These are phyloP conservation scores for Podaxis mareebaensis DNA, from an alignment of 768 basidiomycete species.

Conservation along the genomic window DNA sequence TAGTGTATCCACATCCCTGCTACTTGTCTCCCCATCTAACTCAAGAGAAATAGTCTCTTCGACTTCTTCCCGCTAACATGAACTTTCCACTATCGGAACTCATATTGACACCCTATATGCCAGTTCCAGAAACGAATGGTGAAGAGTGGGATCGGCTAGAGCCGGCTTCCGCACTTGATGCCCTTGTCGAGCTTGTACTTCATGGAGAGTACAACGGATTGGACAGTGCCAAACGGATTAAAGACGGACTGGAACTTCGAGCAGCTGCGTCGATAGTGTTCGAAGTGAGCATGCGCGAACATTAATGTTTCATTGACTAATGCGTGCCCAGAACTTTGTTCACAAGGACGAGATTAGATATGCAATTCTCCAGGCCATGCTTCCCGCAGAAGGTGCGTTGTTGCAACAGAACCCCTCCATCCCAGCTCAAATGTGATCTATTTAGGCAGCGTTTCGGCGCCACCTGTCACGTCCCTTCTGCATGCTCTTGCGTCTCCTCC, in stretches of 20 bases:
- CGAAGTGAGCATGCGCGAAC: slow-evolving; percentile 52
- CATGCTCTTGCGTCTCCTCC: slow-evolving; percentile 67
- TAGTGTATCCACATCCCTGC: slow-evolving; percentile 26
- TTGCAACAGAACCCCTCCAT: slow-evolving; percentile 23
- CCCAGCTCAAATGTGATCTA: not conserved
- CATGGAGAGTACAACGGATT: slow-evolving; percentile 87
- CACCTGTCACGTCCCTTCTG: slow-evolving; percentile 65
- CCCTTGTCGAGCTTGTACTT: slow-evolving; percentile 76
- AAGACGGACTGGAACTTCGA: slow-evolving; percentile 73
- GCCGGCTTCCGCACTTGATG: slow-evolving; percentile 77
- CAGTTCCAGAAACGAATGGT: slow-evolving; percentile 80
- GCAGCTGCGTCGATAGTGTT: slow-evolving; percentile 80
- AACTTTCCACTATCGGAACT: slow-evolving; percentile 69
- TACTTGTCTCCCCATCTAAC: not conserved
- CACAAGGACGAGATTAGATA: slow-evolving; percentile 69
- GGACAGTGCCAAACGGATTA: slow-evolving; percentile 55
- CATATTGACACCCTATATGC: slow-evolving; percentile 70
- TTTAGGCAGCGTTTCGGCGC: slow-evolving; percentile 31
- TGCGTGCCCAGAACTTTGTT: slow-evolving; percentile 62
- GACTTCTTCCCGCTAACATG: slow-evolving; percentile 42
- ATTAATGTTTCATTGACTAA: slow-evolving; percentile 1
- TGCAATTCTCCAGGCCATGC: slow-evolving; percentile 72
- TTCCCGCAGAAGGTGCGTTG: slow-evolving; percentile 51
- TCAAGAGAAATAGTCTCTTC: slow-evolving; percentile 39
- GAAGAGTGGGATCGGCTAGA: slow-evolving; percentile 94